phyloP scores from a whole-genome alignment of 768 basidiomycete species.

The Phylloporus sp. region DNA sequence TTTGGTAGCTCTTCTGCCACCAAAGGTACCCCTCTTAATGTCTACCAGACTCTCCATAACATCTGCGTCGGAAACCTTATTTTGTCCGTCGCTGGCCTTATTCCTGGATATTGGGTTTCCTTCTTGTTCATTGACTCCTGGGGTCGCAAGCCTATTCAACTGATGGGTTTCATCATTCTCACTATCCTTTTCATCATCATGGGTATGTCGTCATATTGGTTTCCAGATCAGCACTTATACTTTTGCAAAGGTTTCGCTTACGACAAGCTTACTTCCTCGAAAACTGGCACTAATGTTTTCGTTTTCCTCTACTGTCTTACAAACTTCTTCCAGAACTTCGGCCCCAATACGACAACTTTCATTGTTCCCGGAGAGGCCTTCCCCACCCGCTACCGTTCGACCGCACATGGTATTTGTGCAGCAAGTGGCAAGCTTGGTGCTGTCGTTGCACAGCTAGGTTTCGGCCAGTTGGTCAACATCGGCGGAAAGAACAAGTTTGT shows the following conservation, averaged over 20 bases:
- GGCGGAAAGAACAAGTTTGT: slow-evolving; percentile 59
- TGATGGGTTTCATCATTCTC: slow-evolving; percentile 69
- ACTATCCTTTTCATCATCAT: slow-evolving; percentile 63
- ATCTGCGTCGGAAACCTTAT: slow-evolving; percentile 72
- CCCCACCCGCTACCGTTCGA: slow-evolving; percentile 86
- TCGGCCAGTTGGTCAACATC: slow-evolving; percentile 62
- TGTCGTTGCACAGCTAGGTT: slow-evolving; percentile 74
- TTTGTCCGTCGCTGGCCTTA: slow-evolving; percentile 69
- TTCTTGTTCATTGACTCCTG: slow-evolving; percentile 66
- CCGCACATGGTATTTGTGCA: slow-evolving; percentile 79
- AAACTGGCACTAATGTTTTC: slow-evolving; percentile 49
- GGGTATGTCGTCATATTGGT: slow-evolving; percentile 39
- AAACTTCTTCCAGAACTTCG: slow-evolving; percentile 89
- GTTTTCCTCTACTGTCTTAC: slow-evolving; percentile 83
- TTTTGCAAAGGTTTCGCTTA: slow-evolving; percentile 55
- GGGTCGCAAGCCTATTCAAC: slow-evolving; percentile 80
- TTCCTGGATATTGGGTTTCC: slow-evolving; percentile 65
- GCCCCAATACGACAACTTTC: slow-evolving; percentile 78
- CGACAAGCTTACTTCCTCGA: slow-evolving; percentile 47
- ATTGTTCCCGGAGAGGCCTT: slow-evolving; percentile 77
- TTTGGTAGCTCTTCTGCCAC: slow-evolving; percentile 40
- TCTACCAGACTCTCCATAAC: slow-evolving; percentile 59
- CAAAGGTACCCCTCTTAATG: slow-evolving; percentile 30
- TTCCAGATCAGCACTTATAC: not conserved
- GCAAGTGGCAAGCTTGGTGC: slow-evolving; percentile 82